Evolutionary conservation across 78 protist genomes (phyloP), one percentile per base, ranked within the genome.

Genomic region (Isochrysis galbana): DNA sequence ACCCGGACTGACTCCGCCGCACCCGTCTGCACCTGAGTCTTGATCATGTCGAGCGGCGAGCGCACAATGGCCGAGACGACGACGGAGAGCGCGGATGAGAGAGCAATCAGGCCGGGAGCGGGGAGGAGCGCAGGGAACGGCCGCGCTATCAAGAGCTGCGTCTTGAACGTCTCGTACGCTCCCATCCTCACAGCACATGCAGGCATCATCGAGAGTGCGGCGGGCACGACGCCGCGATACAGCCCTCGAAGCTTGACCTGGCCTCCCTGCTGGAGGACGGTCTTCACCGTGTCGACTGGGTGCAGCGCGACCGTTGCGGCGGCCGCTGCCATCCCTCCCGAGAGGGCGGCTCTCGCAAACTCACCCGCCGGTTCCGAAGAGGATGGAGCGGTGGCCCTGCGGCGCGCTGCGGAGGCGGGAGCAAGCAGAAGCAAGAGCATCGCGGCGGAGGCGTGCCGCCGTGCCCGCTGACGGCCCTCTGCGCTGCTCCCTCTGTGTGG

Each of bases 81-180:
- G n/a, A 72, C 82, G 82, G 46, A 36, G 46, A 72, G 82, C 82
- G 82, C 82, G 42, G 82, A 72, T 25, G 82, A 38, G 82, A 72
- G 42, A 42, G 19, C 7, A 21, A 72, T 21, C n/a, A 29, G 36
- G 46, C 46, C 82, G 82, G 46, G 46, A 25, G 74, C 17, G 5
- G 82, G 82, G 46, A 36, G 2, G n/a, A 5, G 17, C 42, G 42
- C 36, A 5, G 82, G 44, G 17, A 10, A 3, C 82, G 3, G 42
- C 82, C n/a, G n/a, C n/a, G n/a, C n/a, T n/a, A n/a, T n/a, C n/a
- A 36, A 5, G 42, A 72, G 82, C 42, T 29, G 5, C n/a, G 14
- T 36, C 82, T 72, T 72, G n/a, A 72, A 36, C 82, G 19, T 19
- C 42, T 72, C 82, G 82, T 72, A 72, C 42, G 42, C 2, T 38